A percentile compares a stretch with the other conserved stretches of the same genome.
phyloP scores from a whole-genome alignment of 1,139 yeast species.

The Debaryomyces sp. region DNA sequence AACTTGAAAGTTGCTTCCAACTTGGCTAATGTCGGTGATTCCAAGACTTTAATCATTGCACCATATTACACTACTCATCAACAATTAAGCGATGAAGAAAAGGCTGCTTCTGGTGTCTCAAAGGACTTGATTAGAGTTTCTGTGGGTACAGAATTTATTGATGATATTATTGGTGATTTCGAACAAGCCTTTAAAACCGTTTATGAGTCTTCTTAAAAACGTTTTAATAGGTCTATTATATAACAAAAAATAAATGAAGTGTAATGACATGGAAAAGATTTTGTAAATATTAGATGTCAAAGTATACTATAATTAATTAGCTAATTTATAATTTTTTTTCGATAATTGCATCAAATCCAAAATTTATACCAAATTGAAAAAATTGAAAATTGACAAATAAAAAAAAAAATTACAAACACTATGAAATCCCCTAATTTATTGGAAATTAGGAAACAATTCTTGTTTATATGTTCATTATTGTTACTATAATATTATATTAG shows the following conservation, averaged over 20 bases:
- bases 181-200: slow-evolving; percentile 74
- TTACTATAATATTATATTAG: neutral
- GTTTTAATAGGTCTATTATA: neutral
- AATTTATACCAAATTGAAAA: too few relatives aligned
- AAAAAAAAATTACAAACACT: too few relatives aligned
- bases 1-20: slow-evolving; percentile 80
- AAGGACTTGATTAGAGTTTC: slow-evolving; percentile 86
- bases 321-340: too few relatives aligned
- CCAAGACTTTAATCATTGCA: slow-evolving; percentile 91
- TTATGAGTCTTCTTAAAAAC: slow-evolving; percentile 21
- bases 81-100: slow-evolving; percentile 83
- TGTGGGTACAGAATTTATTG: slow-evolving; percentile 87
- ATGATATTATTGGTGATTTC: slow-evolving; percentile 84
- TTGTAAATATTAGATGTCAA: neutral
- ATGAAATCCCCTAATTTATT: too few relatives aligned
- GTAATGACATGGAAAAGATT: too few relatives aligned
- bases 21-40: slow-evolving; percentile 96
- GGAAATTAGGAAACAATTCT: too few relatives aligned
- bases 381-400: too few relatives aligned
- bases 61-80: slow-evolving; percentile 96
- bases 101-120: slow-evolving; percentile 79
- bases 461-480: too few relatives aligned
- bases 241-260: neutral
- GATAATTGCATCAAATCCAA: too few relatives aligned
- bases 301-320: neutral